These are phyloP conservation scores for Giardia duodenalis DNA, from an alignment of 208 protist genomes.

Conservation along the genomic window DNA sequence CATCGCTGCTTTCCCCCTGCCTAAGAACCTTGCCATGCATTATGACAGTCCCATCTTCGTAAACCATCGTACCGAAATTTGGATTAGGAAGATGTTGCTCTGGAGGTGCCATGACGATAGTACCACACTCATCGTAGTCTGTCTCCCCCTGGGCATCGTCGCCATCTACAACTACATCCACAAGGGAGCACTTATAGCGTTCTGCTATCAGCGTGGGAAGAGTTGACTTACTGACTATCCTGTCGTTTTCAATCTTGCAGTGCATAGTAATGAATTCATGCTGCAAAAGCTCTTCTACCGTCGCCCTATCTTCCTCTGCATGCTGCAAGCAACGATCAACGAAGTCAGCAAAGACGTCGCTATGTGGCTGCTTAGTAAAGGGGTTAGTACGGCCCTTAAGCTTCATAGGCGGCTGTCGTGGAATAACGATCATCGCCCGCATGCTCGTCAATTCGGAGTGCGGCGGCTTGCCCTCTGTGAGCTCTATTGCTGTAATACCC, in stretches of 20 bases:
- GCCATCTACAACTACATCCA: background rate
- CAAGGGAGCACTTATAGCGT: background rate
- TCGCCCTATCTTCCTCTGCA: background rate
- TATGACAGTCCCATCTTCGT: background rate
- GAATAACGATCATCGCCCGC: slow-evolving; percentile 56
- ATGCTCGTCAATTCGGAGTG: slow-evolving; percentile 59
- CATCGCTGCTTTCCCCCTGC: background rate
- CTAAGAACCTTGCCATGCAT: background rate
- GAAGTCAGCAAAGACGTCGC: background rate
- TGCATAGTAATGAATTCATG: background rate
- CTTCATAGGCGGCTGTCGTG: slow-evolving; percentile 46
- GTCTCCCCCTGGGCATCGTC: background rate
- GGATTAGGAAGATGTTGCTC: background rate
- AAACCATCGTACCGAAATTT: background rate
- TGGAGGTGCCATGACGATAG: no score
- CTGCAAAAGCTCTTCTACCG: background rate
- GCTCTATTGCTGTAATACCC: slow-evolving; percentile 64
- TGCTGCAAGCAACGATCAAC: background rate
- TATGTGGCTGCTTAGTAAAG: background rate
- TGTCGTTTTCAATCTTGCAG: background rate
- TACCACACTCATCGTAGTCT: no score
- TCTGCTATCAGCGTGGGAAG: background rate
- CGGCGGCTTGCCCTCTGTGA: slow-evolving; percentile 59
- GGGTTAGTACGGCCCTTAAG: background rate
- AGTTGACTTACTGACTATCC: background rate